phyloP scores from a whole-genome alignment of 1,284 basidiomycete genomes.

The Rhodotorula sp. region DNA sequence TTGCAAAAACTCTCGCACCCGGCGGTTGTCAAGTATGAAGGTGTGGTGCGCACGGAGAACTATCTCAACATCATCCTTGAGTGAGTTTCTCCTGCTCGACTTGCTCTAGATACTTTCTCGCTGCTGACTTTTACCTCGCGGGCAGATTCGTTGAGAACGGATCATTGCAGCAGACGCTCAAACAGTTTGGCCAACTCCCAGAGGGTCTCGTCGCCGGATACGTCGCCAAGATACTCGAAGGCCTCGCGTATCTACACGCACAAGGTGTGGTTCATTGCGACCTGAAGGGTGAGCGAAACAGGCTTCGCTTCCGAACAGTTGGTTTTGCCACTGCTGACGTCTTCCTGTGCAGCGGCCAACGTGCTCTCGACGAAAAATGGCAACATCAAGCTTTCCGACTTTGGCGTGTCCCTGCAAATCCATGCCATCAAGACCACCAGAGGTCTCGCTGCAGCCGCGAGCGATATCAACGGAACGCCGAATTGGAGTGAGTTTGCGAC shows the following conservation, averaged over 20 bases:
- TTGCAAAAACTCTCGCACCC: conserved; percentile 85
- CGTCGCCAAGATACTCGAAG: conserved; percentile 89
- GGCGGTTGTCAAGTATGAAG: conserved; percentile 92
- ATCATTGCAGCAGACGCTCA: conserved; percentile 83
- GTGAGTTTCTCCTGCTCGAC: conserved; percentile 55
- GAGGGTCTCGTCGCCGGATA: conserved; percentile 84
- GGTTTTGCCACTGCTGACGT: neutral
- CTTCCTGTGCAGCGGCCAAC: conserved; percentile 53
- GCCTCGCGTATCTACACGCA: conserved; percentile 78
- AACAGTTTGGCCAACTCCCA: conserved; percentile 86
- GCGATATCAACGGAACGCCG: conserved; percentile 83
- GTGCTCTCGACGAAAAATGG: conserved; percentile 61
- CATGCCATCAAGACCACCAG: conserved; percentile 47
- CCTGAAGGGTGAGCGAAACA: conserved; percentile 49
- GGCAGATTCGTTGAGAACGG: conserved; percentile 89
- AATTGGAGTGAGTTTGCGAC: conserved; percentile 70
- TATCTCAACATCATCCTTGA: conserved; percentile 88
- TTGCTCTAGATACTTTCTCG: neutral
- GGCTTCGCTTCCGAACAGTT: neutral
- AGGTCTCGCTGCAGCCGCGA: conserved; percentile 42
- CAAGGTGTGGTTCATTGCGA: conserved; percentile 56
- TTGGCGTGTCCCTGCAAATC: conserved; percentile 57
- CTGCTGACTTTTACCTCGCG: neutral
- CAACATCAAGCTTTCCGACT: conserved; percentile 68
- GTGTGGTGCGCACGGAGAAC: conserved; percentile 84